Base-by-base conservation (phyloP, 2,329 filamentous ascomycete species). In the Trichoderma citrinoviride region DNA sequence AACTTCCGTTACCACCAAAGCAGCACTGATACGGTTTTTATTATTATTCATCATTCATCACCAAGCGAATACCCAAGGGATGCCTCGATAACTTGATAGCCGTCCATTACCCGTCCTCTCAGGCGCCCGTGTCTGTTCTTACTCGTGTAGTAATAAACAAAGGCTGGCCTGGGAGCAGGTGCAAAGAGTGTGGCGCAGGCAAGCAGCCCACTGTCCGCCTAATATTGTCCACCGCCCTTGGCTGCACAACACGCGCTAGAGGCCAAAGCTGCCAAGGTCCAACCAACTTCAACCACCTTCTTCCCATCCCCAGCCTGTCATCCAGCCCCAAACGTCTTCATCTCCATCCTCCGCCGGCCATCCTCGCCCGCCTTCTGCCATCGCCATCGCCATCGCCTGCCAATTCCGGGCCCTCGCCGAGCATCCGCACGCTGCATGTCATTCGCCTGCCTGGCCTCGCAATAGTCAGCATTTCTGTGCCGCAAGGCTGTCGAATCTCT, bases 221-320 rank as follows among this genome's bases (percentile, higher is more conserved):
- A 54, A 54, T 53, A 62, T 62, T 62, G 60, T 62, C 60, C 60
- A 37, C 49, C 60, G 40, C 49, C 49, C 60, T 54, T 49, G 49
- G 55, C 37, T 44, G 58, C 58, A 52, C 58, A 61, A 60, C 55
- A 52, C 33, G 33, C 33, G 33, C 33, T 37, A 37, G 37, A 47
- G 23, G 37, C 12, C 46, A 27, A 57, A 55, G 54, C 55, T 49
- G 49, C 60, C 53, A 62, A 43, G 49, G 57, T 44, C 29, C 44
- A 55, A 53, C 56, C 56, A 55, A 53, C 56, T 56, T 65, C 64
- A 49, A 60, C 62, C 44, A 65, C 53, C 49, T 65, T 65, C 55
- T 52, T 54, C 58, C 56, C 64, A 65, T 65, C 64, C 58, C 64
- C 64, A 65, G 52, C 58, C 64, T 61, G 64, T 62, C 62, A 58